phyloP scores from a whole-genome alignment of 2,329 filamentous ascomycete species.

The Phialocephala sp. region DNA sequence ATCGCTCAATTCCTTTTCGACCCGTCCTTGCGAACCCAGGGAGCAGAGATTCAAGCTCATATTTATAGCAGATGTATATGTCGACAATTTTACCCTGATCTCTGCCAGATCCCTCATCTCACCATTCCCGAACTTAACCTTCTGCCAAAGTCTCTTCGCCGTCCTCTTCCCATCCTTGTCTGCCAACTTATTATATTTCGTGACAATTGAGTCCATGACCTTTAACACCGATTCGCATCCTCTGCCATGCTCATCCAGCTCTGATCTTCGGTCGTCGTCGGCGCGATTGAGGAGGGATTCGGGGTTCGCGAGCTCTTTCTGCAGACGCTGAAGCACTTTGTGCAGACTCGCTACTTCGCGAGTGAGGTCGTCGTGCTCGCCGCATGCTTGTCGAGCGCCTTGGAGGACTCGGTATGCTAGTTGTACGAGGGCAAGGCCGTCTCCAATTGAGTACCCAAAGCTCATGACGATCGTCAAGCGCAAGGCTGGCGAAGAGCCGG shows the following conservation, averaged over 20 bases:
- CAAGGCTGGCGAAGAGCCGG: too few species aligned
- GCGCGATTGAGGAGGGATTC: conserved; percentile 56
- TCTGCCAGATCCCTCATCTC: conserved; percentile 20
- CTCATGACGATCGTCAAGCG: too few species aligned
- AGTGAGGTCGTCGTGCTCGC: conserved; percentile 53
- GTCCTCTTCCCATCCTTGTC: background rate
- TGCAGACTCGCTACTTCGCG: conserved; percentile 56
- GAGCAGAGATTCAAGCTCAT: conserved; percentile 25
- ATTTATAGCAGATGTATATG: conserved; percentile 21
- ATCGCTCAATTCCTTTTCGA: conserved; percentile 22
- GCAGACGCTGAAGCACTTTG: conserved; percentile 58
- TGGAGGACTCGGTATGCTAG: conserved; percentile 15
- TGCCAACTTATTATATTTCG: background rate
- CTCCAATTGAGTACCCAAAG: conserved; percentile 12
- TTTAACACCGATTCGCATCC: conserved; percentile 12
- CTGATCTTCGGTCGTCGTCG: conserved; percentile 14
- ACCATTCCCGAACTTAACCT: conserved; percentile 18
- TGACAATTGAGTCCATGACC: conserved; percentile 1
- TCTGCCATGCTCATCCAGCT: conserved; percentile 14
- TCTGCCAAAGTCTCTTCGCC: background rate
- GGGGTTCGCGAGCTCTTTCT: conserved; percentile 57
- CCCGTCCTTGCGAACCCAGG: conserved; percentile 22
- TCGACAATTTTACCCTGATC: conserved; percentile 15
- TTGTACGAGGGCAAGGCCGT: conserved; percentile 7
- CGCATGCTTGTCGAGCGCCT: conserved; percentile 47